Base-by-base conservation (phyloP, 192 early-diverging fungal genomes). In the Mortierella claussenii region DNA sequence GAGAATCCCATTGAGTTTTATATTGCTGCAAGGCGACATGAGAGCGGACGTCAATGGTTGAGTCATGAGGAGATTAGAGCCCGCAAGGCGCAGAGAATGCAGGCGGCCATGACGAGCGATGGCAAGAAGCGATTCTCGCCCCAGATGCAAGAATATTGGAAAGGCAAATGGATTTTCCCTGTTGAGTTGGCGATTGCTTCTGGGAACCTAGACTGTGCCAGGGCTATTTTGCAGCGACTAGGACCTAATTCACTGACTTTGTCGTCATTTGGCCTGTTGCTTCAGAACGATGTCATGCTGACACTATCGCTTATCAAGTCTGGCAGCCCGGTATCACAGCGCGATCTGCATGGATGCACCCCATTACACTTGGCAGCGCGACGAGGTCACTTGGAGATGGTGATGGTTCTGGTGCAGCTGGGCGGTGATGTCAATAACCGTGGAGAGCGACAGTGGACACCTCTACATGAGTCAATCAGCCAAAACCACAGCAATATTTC, bases 361-460 rank as follows among this genome's bases (percentile, higher is more conserved):
- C 86, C 91, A 11, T 51, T 92, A 43, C 91, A 92, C 58, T 81
- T 87, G 57, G 89, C 91, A 8, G 83, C 90, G 12, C 79, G 90
- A 0, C 65, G 85, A 33, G 90, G 91, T 2, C 80, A 80, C 33
- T 23, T 55, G 12, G 73, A 84, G 32, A 82, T 88, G 42, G 85
- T 88, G 12, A 60, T 73, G 32, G 58, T 88, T 2, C 57, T 88
- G 30, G 80, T 79, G 31, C 85, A 78, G 66, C 70, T 83, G 24
- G 89, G 88, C 27, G 89, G 88, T 2, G 85, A 92, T 55, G 82
- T 84, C 36, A 81, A 83, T 52, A 85, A 82, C 13, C 84, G 83
- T 21, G 90, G 89, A 1, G 87, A 78, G 44, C 43, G 60, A 13
- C 51, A 69, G 15, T 75, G 79, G 79, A 80, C 79, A 30, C 70